Conservation (phyloP, 2,329 filamentous ascomycete species). For the Nannizziopsis barbatae region DNA sequence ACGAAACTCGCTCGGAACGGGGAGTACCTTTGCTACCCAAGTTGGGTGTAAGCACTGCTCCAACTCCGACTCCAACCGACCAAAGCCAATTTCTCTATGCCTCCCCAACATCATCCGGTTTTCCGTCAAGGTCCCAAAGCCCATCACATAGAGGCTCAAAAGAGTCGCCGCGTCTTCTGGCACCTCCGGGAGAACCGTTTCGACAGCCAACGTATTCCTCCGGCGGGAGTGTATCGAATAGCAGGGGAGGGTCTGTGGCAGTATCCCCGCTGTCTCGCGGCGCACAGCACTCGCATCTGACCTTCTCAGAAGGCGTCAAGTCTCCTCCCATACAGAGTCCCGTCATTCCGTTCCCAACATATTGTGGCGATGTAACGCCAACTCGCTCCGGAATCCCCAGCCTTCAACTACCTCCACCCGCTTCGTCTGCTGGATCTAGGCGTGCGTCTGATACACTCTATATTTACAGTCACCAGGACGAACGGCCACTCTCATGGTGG, state of each 20-base stretch:
- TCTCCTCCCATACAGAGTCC: slow-evolving; percentile 24
- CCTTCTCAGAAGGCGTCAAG: slow-evolving; percentile 1
- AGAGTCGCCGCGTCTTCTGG: slow-evolving; percentile 33
- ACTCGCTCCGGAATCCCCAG: slow-evolving; percentile 43
- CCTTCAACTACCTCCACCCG: slow-evolving; percentile 45
- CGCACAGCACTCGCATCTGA: not conserved
- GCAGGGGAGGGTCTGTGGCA: not conserved
- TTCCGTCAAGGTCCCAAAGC: slow-evolving; percentile 26
- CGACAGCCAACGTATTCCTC: slow-evolving; percentile 29
- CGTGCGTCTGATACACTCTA: slow-evolving; percentile 29
- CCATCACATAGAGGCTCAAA: slow-evolving; percentile 21
- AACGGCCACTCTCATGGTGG: slow-evolving; percentile 59
- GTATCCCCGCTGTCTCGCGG: slow-evolving; percentile 25
- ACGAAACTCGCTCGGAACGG: slow-evolving; percentile 13
- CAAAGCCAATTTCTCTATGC: slow-evolving; percentile 19
- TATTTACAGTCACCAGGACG: slow-evolving; percentile 31
- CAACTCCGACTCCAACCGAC: not conserved
- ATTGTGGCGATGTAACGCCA: slow-evolving; percentile 44
- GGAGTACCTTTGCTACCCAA: slow-evolving; percentile 11
- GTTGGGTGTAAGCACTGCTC: not conserved
- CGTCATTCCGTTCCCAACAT: slow-evolving; percentile 56
- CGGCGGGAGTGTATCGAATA: not conserved
- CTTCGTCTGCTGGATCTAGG: slow-evolving; percentile 40
- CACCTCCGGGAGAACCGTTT: slow-evolving; percentile 33
- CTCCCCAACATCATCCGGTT: slow-evolving; percentile 27